phyloP scores from a whole-genome alignment of 495 filamentous ascomycete species.

The Articulospora tetracladia region DNA sequence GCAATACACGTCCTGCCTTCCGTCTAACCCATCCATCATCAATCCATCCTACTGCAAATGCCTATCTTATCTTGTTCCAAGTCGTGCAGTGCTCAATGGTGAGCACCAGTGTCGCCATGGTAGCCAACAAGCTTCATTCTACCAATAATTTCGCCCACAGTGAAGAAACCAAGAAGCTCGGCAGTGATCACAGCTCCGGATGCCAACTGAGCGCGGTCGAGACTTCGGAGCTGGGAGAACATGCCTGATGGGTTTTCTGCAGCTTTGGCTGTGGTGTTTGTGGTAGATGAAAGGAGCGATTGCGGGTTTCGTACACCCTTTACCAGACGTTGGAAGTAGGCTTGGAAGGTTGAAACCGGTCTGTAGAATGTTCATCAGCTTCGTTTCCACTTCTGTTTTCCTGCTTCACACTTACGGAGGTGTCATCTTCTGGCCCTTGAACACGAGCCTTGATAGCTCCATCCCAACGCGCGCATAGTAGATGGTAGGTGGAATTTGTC shows the following conservation, averaged over 20 bases:
- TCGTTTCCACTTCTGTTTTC: not conserved
- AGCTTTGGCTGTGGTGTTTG: constrained; percentile 22
- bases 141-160: constrained; percentile 94
- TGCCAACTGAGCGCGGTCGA: constrained; percentile 63
- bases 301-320: constrained; percentile 65
- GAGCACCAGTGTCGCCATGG: constrained; percentile 59
- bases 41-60: not conserved
- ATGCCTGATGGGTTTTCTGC: constrained; percentile 26
- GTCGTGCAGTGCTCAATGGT: constrained; percentile 47
- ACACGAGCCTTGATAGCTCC: constrained; percentile 83
- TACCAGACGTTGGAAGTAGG: constrained; percentile 73
- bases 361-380: constrained; percentile 37
- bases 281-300: constrained; percentile 30
- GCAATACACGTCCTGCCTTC: not conserved
- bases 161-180: constrained; percentile 95
- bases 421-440: constrained; percentile 83
- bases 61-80: not conserved
- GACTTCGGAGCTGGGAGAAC: constrained; percentile 60
- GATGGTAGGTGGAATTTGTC: constrained; percentile 75
- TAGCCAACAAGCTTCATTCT: constrained; percentile 93
- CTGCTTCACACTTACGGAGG: constrained; percentile 71
- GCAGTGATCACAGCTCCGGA: constrained; percentile 72
- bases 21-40: not conserved
- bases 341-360: constrained; percentile 74
- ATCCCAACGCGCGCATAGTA: constrained; percentile 89